These are phyloP conservation scores for Saccharomyces pastorianus DNA, from an alignment of 1,139 yeast species.

Conservation along the genomic window DNA sequence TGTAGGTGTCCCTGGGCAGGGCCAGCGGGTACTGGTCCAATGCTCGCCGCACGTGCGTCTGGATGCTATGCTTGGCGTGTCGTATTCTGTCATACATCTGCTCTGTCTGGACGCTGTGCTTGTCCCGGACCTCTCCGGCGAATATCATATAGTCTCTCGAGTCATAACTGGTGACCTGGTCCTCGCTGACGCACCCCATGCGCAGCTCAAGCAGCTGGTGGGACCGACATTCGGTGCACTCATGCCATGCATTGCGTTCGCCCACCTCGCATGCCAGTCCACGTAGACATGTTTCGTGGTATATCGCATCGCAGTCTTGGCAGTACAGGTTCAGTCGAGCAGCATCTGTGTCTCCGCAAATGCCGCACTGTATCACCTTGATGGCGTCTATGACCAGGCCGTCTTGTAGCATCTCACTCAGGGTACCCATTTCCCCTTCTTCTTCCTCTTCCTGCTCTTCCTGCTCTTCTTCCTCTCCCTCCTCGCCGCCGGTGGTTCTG, in stretches of 20 bases:
- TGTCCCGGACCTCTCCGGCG: conserved; percentile 11
- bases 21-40: conserved; percentile 43
- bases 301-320: conserved; percentile 13
- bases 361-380: conserved; percentile 12
- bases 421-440: neutral
- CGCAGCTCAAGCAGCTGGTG: neutral
- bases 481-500: neutral
- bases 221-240: conserved; percentile 16
- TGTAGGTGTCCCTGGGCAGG: conserved; percentile 44
- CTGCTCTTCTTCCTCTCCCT: neutral
- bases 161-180: conserved; percentile 1
- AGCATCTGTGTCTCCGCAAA: conserved; percentile 19
- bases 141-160: conserved; percentile 5
- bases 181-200: neutral
- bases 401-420: neutral
- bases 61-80: conserved; percentile 44
- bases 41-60: conserved; percentile 43
- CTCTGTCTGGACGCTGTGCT: conserved; percentile 11
- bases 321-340: conserved; percentile 13
- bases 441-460: neutral
- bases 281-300: conserved; percentile 22
- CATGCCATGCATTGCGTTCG: conserved; percentile 16
- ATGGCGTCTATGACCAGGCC: neutral
- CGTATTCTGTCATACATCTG: conserved; percentile 17
- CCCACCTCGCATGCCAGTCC: conserved; percentile 20